These are phyloP conservation scores for Neocatenulostroma microsporum DNA, from an alignment of 2,329 filamentous ascomycete genomes.

Conservation along the genomic window DNA sequence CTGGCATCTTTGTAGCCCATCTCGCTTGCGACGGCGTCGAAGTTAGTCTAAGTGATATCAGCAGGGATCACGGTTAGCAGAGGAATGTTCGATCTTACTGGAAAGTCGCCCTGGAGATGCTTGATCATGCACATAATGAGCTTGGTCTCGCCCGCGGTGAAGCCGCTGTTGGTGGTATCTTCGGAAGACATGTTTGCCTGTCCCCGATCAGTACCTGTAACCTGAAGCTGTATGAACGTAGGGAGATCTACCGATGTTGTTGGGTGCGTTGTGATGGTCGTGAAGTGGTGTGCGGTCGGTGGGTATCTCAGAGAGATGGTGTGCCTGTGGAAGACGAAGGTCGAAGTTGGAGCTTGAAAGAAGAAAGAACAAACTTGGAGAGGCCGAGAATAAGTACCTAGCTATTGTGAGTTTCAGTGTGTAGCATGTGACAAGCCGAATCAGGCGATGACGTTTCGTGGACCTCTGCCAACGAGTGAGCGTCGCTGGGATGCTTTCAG, in stretches of 20 bases:
- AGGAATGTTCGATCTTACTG: conserved; percentile 10
- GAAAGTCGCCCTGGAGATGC: conserved; percentile 19
- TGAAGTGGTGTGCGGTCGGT: too few species aligned
- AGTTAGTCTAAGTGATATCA: conserved; percentile 15
- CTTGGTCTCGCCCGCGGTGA: conserved; percentile 19
- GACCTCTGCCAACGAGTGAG: too few species aligned
- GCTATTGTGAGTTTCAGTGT: too few species aligned
- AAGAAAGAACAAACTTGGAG: too few species aligned
- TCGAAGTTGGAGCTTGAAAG: too few species aligned
- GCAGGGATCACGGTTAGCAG: background rate
- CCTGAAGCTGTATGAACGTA: background rate
- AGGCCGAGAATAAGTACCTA: too few species aligned
- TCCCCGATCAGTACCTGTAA: background rate
- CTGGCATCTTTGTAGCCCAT: conserved; percentile 20
- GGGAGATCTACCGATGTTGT: background rate
- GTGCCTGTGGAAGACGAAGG: too few species aligned
- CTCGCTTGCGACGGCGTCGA: conserved; percentile 18
- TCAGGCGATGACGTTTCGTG: too few species aligned
- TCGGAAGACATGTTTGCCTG: conserved; percentile 7
- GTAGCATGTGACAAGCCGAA: too few species aligned
- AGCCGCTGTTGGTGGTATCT: conserved; percentile 7
- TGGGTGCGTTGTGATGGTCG: too few species aligned
- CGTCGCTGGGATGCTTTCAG: too few species aligned
- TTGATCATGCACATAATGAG: conserved; percentile 19
- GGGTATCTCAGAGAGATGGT: background rate